phyloP scores from a whole-genome alignment of 768 basidiomycete species.

The Melanogaster broomeanus region DNA sequence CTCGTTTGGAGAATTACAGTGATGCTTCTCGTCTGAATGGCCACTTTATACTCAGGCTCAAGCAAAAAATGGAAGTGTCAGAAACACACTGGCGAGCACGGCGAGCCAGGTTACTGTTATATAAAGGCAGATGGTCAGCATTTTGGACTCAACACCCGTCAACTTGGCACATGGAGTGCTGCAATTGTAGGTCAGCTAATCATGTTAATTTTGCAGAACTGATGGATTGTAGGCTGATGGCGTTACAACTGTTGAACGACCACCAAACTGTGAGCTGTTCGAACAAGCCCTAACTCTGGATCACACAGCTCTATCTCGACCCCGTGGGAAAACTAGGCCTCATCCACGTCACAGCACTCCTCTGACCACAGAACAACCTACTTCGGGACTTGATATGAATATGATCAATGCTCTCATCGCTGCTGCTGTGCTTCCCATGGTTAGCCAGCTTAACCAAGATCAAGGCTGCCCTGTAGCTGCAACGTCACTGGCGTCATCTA shows the following conservation, averaged over 20 bases:
- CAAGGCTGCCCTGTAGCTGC: neutral
- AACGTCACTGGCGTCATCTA: too few relatives aligned
- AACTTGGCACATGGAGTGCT: neutral
- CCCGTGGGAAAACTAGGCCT: neutral
- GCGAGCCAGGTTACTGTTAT: slow-evolving; percentile 19
- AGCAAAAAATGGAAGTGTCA: slow-evolving; percentile 17
- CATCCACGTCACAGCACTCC: neutral
- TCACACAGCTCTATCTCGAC: neutral
- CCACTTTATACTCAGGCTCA: slow-evolving; percentile 16
- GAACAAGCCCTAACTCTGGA: too few relatives aligned
- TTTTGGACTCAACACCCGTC: neutral
- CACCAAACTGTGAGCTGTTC: neutral
- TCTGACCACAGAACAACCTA: neutral
- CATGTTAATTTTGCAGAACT: neutral
- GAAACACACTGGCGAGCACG: slow-evolving; percentile 18
- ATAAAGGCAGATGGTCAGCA: slow-evolving; percentile 4
- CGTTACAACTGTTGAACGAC: neutral
- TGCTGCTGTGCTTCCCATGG: neutral
- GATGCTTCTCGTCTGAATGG: slow-evolving; percentile 1
- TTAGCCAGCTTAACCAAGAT: neutral
- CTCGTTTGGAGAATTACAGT: neutral
- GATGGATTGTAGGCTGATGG: neutral
- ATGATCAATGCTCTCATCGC: neutral
- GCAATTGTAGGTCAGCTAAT: neutral
- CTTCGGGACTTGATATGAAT: neutral